phyloP scores from a whole-genome alignment of 148 eudicot species.

The Spergularia marina region DNA sequence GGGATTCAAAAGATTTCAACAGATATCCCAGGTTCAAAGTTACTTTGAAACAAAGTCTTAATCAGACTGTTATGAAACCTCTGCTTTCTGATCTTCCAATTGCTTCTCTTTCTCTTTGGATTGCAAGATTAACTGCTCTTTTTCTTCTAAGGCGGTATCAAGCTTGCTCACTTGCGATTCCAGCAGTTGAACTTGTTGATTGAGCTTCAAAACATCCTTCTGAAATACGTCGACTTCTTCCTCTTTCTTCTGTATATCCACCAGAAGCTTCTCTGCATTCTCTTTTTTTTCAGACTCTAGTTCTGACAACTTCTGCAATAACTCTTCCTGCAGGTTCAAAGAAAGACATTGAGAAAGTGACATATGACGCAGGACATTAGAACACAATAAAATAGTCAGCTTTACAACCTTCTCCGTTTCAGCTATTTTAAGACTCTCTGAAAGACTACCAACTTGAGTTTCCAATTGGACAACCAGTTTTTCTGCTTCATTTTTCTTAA shows the following conservation, averaged over 20 bases:
- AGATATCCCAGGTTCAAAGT: constrained; percentile 14
- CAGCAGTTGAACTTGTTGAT: constrained; percentile 41
- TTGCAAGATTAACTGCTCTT: constrained; percentile 56
- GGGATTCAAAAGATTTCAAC: constrained; percentile 13
- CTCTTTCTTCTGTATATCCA: constrained; percentile 50
- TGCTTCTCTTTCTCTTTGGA: constrained; percentile 53
- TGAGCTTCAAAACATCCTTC: constrained; percentile 49
- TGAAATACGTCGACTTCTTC: constrained; percentile 56
- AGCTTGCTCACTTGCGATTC: constrained; percentile 57
- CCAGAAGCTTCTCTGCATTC: constrained; percentile 48
- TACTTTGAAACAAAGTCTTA: not conserved
- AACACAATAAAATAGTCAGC: not conserved
- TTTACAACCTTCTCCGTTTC: constrained; percentile 60
- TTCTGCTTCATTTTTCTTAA: constrained; percentile 54
- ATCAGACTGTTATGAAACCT: constrained; percentile 42
- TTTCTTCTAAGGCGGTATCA: constrained; percentile 49
- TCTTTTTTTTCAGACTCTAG: constrained; percentile 57
- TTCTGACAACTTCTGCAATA: constrained; percentile 48
- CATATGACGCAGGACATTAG: not conserved
- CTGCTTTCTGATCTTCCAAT: constrained; percentile 56
- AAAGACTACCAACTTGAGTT: constrained; percentile 49
- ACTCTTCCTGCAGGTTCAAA: constrained; percentile 55
- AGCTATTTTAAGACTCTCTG: constrained; percentile 46
- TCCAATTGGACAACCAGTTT: constrained; percentile 44
- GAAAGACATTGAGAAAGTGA: constrained; percentile 10